A percentile compares a stretch with the other conserved stretches of the same genome.
Conservation (phyloP, 257 asterid genomes). For the Marsdenia floribunda region DNA sequence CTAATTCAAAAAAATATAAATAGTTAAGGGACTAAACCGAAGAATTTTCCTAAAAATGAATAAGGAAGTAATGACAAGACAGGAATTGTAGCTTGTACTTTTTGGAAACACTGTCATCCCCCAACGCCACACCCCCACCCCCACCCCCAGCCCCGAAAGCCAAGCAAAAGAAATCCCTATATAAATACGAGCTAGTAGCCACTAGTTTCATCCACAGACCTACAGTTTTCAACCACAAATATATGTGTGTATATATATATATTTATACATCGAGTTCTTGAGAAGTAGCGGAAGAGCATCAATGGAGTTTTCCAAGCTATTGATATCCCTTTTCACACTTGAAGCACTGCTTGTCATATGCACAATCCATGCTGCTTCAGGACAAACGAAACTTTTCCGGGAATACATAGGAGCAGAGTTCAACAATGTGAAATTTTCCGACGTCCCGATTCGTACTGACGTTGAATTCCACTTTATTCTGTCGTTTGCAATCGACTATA, state of each 20-base stretch:
- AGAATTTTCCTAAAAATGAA: no score
- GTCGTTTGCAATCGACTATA: conserved; percentile 79
- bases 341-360: conserved; percentile 17
- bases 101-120: no score
- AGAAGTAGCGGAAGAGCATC: background rate
- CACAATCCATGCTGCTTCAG: conserved; percentile 18
- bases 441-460: conserved; percentile 48
- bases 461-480: conserved; percentile 88
- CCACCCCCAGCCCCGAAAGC: no score
- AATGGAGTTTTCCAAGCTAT: conserved; percentile 31
- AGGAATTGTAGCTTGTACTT: no score
- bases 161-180: no score
- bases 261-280: background rate
- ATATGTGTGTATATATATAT: no score
- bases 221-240: background rate
- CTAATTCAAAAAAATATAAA: no score
- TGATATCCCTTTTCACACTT: conserved; percentile 15
- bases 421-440: conserved; percentile 53
- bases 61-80: no score
- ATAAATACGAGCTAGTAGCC: no score
- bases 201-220: background rate
- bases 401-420: conserved; percentile 80
- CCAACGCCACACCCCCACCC: no score
- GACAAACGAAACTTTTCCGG: conserved; percentile 46
- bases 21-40: no score